phyloP scores from a whole-genome alignment of 345 rosid genomes.

The Passiflora organensis region DNA sequence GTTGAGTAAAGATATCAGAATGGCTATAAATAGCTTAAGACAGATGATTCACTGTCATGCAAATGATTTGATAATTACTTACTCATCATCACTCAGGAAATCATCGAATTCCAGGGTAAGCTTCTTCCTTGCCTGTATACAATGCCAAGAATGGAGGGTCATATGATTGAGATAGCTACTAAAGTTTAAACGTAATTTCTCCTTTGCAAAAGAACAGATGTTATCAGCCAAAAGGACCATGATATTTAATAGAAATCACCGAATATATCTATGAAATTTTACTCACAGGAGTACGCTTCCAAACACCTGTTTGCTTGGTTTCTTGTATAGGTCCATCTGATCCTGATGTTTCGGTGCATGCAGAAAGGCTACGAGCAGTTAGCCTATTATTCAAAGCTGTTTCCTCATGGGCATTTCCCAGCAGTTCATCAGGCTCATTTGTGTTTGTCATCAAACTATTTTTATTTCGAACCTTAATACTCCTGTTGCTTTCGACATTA shows the following conservation, averaged over 20 bases:
- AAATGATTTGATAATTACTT: conserved; percentile 42
- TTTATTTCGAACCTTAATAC: conserved; percentile 19
- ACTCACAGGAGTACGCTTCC: conserved; percentile 84
- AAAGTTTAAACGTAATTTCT: background rate
- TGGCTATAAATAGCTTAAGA: background rate
- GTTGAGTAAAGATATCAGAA: background rate
- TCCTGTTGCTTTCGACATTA: conserved; percentile 25
- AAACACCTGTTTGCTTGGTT: conserved; percentile 26
- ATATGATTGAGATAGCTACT: conserved; percentile 4
- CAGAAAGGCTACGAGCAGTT: conserved; percentile 21
- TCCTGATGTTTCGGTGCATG: conserved; percentile 34
- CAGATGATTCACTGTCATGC: background rate
- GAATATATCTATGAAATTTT: conserved; percentile 8
- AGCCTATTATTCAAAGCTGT: conserved; percentile 22
- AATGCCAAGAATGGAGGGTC: background rate
- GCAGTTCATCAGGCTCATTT: conserved; percentile 27
- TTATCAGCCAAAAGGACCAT: background rate
- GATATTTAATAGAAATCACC: conserved; percentile 8
- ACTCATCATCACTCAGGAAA: conserved; percentile 52
- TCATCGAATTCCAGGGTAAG: conserved; percentile 76
- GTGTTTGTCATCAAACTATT: conserved; percentile 8
- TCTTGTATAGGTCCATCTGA: conserved; percentile 35
- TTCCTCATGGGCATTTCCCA: conserved; percentile 23
- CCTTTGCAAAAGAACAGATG: conserved; percentile 1
- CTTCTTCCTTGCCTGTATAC: conserved; percentile 64